These are phyloP conservation scores for Phialemonium atrogriseum DNA, from an alignment of 2,329 filamentous ascomycete genomes.

Conservation along the genomic window DNA sequence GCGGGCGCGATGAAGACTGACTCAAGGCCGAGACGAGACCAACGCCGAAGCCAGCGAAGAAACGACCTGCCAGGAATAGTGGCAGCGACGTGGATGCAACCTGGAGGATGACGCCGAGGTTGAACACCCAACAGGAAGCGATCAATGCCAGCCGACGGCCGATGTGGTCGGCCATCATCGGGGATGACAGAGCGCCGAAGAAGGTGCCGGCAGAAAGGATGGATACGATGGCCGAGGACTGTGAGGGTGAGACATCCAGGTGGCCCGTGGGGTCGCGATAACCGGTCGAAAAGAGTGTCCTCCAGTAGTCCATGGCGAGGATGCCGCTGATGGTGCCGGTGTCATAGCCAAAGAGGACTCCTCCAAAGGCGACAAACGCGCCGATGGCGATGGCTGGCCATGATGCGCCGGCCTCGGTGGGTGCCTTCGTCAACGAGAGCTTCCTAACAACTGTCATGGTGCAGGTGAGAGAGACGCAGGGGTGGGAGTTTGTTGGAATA, in stretches of 20 bases:
- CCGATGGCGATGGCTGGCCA: slow-evolving; percentile 9
- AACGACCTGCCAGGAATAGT: slow-evolving; percentile 61
- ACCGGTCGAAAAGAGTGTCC: slow-evolving; percentile 43
- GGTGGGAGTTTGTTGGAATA: no score
- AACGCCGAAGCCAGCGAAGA: slow-evolving; percentile 67
- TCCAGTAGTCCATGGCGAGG: slow-evolving; percentile 49
- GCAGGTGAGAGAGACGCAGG: no score
- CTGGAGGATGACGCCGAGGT: slow-evolving; percentile 60
- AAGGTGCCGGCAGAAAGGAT: slow-evolving; percentile 73
- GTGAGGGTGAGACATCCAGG: slow-evolving; percentile 39
- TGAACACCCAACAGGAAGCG: slow-evolving; percentile 53
- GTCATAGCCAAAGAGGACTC: slow-evolving; percentile 34
- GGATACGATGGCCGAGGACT: slow-evolving; percentile 59
- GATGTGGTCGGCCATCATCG: slow-evolving; percentile 54
- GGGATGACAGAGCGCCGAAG: slow-evolving; percentile 58
- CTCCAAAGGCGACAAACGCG: slow-evolving; percentile 10
- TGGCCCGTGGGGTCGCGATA: slow-evolving; percentile 33
- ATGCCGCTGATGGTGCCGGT: slow-evolving; percentile 52
- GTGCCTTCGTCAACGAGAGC: no score
- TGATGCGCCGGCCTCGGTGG: slow-evolving; percentile 4
- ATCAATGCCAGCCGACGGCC: slow-evolving; percentile 60
- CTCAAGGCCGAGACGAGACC: slow-evolving; percentile 62
- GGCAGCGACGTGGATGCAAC: slow-evolving; percentile 51
- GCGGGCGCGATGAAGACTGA: slow-evolving; percentile 20
- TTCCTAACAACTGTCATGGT: no score